These are phyloP conservation scores for Pyrrhoderma lamaoense DNA, from an alignment of 1,284 basidiomycete species.

Conservation along the genomic window DNA sequence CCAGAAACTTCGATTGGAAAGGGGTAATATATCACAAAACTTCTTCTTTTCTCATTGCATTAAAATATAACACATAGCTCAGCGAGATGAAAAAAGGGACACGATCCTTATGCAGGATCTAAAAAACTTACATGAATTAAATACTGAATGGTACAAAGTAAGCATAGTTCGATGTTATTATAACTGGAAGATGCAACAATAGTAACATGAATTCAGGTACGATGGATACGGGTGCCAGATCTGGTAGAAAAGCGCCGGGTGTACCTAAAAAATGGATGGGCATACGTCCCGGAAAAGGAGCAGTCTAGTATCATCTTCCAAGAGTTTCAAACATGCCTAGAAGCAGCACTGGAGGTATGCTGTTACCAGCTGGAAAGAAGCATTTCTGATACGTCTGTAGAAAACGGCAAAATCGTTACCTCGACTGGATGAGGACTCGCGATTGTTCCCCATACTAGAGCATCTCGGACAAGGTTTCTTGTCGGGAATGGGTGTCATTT, in stretches of 20 bases:
- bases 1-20: slow-evolving; percentile 77
- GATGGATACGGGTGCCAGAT: slow-evolving; percentile 92
- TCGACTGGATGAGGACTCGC: slow-evolving; percentile 92
- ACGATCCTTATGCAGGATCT: slow-evolving; percentile 8
- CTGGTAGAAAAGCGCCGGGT: slow-evolving; percentile 84
- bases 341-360: slow-evolving; percentile 73
- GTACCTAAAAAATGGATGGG: slow-evolving; percentile 76
- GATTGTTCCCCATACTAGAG: slow-evolving; percentile 84
- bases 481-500: slow-evolving; percentile 67
- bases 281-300: slow-evolving; percentile 81
- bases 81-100: slow-evolving; percentile 12
- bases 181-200: background rate
- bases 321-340: slow-evolving; percentile 77
- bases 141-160: slow-evolving; percentile 11
- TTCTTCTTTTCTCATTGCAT: background rate
- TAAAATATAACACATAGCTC: background rate
- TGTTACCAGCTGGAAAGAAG: background rate
- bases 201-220: slow-evolving; percentile 33
- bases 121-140: slow-evolving; percentile 8
- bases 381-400: slow-evolving; percentile 34
- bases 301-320: slow-evolving; percentile 86
- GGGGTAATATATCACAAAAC: slow-evolving; percentile 36
- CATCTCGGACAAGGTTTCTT: slow-evolving; percentile 94
- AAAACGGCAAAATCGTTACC: slow-evolving; percentile 84
- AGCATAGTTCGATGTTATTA: background rate